Evolutionary conservation across 2,329 filamentous ascomycete species (phyloP).

Genomic region (Stenocarpella maydis): DNA sequence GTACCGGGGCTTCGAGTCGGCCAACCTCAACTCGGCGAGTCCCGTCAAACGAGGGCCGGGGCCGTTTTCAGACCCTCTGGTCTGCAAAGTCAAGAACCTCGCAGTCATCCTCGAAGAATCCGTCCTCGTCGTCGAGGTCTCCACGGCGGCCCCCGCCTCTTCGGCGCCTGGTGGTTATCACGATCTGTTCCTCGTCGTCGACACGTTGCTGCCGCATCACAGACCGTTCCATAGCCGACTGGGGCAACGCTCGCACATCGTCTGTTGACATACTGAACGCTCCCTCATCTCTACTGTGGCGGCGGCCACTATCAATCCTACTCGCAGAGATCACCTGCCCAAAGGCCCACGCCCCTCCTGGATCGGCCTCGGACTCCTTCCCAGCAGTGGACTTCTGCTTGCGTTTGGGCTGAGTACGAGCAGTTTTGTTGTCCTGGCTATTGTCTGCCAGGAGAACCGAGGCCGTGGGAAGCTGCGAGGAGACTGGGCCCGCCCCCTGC

Average conservation of each 20-base stretch:
- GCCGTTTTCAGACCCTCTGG: conserved; percentile 62
- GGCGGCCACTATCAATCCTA: conserved; percentile 62
- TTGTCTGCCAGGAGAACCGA: conserved; percentile 52
- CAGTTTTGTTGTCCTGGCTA: conserved; percentile 50
- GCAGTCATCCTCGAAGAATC: conserved; percentile 92
- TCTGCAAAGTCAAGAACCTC: conserved; percentile 90
- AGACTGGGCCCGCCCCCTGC: conserved; percentile 28
- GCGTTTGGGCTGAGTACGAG: conserved; percentile 38
- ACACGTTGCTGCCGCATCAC: conserved; percentile 62
- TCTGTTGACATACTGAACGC: conserved; percentile 55
- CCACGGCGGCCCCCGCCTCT: conserved; percentile 61
- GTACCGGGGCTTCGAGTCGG: conserved; percentile 21
- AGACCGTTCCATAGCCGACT: conserved; percentile 66
- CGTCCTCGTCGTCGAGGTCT: conserved; percentile 70
- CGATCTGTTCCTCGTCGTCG: conserved; percentile 76
- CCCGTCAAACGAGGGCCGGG: conserved; percentile 7
- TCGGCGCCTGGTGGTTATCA: conserved; percentile 81
- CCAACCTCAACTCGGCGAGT: conserved; percentile 16
- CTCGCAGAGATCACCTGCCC: conserved; percentile 61
- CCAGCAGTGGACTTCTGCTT: conserved; percentile 40
- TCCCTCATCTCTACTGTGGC: conserved; percentile 59
- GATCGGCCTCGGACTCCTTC: conserved; percentile 10
- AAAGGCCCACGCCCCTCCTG: conserved; percentile 63
- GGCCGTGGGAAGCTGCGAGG: conserved; percentile 45
- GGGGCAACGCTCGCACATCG: conserved; percentile 66